Evolutionary conservation across 345 rosid genomes (phyloP), one percentile per base, ranked within the genome.

Genomic region (Hibiscus mutabilis): DNA sequence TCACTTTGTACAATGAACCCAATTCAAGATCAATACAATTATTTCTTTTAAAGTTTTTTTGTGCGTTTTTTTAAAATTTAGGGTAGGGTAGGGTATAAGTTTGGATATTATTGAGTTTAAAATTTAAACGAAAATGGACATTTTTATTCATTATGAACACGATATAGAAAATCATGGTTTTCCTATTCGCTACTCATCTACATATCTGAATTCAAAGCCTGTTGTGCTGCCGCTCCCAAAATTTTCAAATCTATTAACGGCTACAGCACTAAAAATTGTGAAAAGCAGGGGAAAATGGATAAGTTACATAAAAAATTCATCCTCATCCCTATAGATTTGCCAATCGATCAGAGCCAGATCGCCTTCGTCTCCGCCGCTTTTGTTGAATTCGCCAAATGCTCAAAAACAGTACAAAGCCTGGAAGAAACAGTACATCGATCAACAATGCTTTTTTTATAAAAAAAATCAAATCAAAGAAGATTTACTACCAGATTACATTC

Each of bases 311-410:
- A 33, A 44, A 42, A 37, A 15, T 22, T 44, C 37, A 56, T 64
- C 68, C 47, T 58, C 11, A 1, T 49, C 53, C 37, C 84, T 81
- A 86, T 3, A 75, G 81, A 75, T 80, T 85, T 64, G 71, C 70
- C 57, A 85, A 70, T 6, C 98, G 86, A 79, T 79, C 76, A 0
- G 87, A 77, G 18, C 81, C 89, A 25, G 97, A 81, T 80, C 88
- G 87, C 78, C 92, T 87, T 73, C 89, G 81, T 70, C 89, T 77
- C 6, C 93, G 89, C 10, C 97, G 83, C 78, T 70, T 89, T 66
- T 90, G 99, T 33, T 88, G 81, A 73, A 91, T 82, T 75, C 97
- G 82, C 93, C 93, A 89, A 22, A 95, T 81, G 81, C 97, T 88
- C 71, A 82, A 44, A 55, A 94, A 37, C 52, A 94, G 69, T 69